Percentiles rank a stretch among this genome's conserved stretches.
Evolutionary conservation across 257 asterid genomes (phyloP).

Genomic region (Solanum bulbocastanum): DNA sequence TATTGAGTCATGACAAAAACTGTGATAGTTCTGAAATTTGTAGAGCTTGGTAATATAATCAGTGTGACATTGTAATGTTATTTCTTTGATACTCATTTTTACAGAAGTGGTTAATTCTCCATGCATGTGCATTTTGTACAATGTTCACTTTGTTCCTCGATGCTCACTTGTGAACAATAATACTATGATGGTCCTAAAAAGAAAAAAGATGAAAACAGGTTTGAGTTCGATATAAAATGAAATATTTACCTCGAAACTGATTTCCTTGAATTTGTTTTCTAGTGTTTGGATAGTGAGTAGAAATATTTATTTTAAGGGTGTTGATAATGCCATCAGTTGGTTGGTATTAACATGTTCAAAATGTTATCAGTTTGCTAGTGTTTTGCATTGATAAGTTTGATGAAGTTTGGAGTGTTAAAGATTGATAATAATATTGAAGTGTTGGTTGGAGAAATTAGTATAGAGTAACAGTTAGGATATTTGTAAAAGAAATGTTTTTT

Average conservation of each 20-base stretch:
- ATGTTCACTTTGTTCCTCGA: not conserved
- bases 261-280: not conserved
- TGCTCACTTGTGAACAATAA: not conserved
- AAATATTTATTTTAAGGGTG: not conserved
- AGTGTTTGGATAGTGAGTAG: not conserved
- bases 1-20: not conserved
- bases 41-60: not conserved
- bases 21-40: not conserved
- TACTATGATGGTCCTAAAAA: not conserved
- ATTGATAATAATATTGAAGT: not conserved
- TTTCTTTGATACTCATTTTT: not conserved
- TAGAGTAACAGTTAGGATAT: not conserved
- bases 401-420: not conserved
- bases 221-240: not conserved
- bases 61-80: not conserved
- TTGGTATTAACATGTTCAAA: not conserved
- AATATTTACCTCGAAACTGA: not conserved
- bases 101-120: not conserved
- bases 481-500: not conserved
- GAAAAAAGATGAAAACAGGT: not conserved
- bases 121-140: not conserved
- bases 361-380: not conserved
- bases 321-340: not conserved
- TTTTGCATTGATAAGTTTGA: not conserved
- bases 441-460: not conserved